phyloP scores from a whole-genome alignment of 2,329 filamentous ascomycete species.

The Clonostachys sp. region DNA sequence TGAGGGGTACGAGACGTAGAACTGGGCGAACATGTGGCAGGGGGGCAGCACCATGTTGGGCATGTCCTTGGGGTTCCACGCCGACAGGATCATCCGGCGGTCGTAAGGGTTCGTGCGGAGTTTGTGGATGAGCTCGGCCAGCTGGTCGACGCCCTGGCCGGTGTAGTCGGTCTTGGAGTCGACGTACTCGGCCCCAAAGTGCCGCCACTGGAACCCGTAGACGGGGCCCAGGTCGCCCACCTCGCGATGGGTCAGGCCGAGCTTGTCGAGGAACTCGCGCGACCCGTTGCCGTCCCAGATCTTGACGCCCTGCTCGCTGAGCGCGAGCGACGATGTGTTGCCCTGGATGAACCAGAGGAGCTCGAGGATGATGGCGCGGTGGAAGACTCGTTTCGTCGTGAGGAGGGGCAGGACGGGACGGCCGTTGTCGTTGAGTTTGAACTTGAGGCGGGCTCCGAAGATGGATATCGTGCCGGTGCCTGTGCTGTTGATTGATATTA shows the following conservation, averaged over 20 bases:
- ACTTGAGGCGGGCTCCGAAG: conserved; percentile 84
- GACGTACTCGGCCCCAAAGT: conserved; percentile 89
- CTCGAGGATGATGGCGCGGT: conserved; percentile 83
- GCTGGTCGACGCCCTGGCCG: conserved; percentile 86
- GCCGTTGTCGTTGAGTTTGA: conserved; percentile 64
- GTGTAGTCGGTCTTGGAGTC: conserved; percentile 78
- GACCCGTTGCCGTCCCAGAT: conserved; percentile 99
- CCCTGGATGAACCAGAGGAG: conserved; percentile 94
- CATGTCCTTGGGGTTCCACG: conserved; percentile 90
- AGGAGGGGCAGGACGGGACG: conserved; percentile 79
- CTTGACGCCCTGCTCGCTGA: conserved; percentile 78
- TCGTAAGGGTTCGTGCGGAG: conserved; percentile 82
- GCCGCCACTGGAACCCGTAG: conserved; percentile 98
- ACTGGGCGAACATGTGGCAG: conserved; percentile 97
- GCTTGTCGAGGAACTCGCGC: conserved; percentile 80
- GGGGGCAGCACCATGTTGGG: conserved; percentile 87
- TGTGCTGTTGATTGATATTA: conserved; percentile 52
- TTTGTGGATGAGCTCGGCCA: conserved; percentile 86
- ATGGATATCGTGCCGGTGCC: conserved; percentile 89
- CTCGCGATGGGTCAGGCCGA: conserved; percentile 76
- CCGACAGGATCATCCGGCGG: conserved; percentile 80
- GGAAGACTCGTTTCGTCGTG: conserved; percentile 95
- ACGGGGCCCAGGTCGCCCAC: conserved; percentile 91
- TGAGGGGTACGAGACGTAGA: conserved; percentile 76
- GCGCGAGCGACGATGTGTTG: conserved; percentile 71